A percentile compares a stretch with the other conserved stretches of the same genome.
phyloP scores from a whole-genome alignment of 2,329 filamentous ascomycete genomes.

The Fusarium scirpi region DNA sequence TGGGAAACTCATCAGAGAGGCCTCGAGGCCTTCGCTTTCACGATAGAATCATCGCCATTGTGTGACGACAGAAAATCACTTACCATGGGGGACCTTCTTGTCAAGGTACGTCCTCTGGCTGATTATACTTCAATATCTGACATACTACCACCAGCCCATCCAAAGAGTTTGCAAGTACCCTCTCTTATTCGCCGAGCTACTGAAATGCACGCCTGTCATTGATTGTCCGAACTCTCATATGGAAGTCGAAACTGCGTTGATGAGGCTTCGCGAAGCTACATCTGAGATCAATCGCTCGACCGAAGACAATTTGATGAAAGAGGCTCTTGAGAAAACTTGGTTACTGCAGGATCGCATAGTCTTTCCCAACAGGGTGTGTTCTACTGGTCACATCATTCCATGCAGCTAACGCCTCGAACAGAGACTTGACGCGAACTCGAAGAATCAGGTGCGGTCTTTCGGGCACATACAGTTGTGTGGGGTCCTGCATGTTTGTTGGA shows the following conservation, averaged over 20 bases:
- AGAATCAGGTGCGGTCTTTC: constrained; percentile 79
- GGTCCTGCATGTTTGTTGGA: constrained; percentile 85
- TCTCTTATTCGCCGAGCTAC: constrained; percentile 84
- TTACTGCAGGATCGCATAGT: constrained; percentile 83
- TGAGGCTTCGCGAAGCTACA: constrained; percentile 78
- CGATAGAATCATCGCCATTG: constrained; percentile 73
- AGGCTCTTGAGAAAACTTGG: constrained; percentile 83
- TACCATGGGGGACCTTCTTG: constrained; percentile 85
- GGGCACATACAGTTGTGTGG: constrained; percentile 87
- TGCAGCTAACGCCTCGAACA: constrained; percentile 41
- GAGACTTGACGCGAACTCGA: constrained; percentile 65
- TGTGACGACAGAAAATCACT: constrained; percentile 78
- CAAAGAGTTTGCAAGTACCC: constrained; percentile 94
- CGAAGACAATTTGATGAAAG: constrained; percentile 76
- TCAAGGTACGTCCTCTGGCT: constrained; percentile 73
- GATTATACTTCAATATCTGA: constrained; percentile 5
- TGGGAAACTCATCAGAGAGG: constrained; percentile 88
- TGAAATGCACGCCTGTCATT: constrained; percentile 83
- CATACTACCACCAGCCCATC: constrained; percentile 72
- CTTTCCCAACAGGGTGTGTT: constrained; percentile 76
- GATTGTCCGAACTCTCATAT: constrained; percentile 88
- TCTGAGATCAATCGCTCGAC: constrained; percentile 87
- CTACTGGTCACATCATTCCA: not conserved
- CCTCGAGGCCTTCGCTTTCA: constrained; percentile 83
- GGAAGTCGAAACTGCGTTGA: constrained; percentile 79